Evolutionary conservation across 1,139 yeast species (phyloP).

Genomic region (Zhuliangozyma parablackwelliae): DNA sequence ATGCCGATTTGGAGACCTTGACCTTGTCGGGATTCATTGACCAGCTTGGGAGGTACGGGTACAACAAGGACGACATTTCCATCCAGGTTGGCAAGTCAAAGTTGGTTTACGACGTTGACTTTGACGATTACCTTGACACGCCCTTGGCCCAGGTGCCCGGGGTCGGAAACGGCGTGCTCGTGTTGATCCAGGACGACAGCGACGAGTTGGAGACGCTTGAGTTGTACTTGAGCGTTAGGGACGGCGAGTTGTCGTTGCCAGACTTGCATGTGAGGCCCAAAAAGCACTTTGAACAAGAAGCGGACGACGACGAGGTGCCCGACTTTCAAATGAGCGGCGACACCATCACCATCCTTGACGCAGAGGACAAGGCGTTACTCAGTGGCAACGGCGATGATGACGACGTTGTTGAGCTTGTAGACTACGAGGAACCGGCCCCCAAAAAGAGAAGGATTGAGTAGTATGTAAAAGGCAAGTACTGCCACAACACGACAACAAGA

Average conservation of each 20-base stretch:
- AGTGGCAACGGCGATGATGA: conserved; percentile 4
- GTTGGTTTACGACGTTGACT: conserved; percentile 79
- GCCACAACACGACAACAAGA: too few relatives aligned
- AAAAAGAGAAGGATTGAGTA: conserved; percentile 18
- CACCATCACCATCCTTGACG: conserved; percentile 10
- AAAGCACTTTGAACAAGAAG: conserved; percentile 4
- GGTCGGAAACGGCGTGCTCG: conserved; percentile 51
- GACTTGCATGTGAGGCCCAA: conserved; percentile 20
- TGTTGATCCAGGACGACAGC: conserved; percentile 75
- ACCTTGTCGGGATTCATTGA: conserved; percentile 43
- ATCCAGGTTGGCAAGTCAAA: conserved; percentile 56
- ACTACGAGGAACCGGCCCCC: conserved; percentile 14
- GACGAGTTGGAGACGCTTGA: conserved; percentile 70
- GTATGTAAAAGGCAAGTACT: too few relatives aligned
- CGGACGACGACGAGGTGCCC: conserved; percentile 4
- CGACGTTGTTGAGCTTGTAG: conserved; percentile 9
- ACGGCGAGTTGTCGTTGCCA: conserved; percentile 16
- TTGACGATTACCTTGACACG: conserved; percentile 67
- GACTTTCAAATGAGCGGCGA: conserved; percentile 4
- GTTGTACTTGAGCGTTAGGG: conserved; percentile 43
- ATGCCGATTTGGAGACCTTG: conserved; percentile 10
- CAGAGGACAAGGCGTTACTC: conserved; percentile 1
- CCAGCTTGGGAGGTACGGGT: conserved; percentile 47
- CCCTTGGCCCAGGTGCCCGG: conserved; percentile 50
- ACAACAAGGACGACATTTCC: conserved; percentile 63